phyloP scores from a whole-genome alignment of 176 grass and related monocot genomes.

The Oryza australiensis region DNA sequence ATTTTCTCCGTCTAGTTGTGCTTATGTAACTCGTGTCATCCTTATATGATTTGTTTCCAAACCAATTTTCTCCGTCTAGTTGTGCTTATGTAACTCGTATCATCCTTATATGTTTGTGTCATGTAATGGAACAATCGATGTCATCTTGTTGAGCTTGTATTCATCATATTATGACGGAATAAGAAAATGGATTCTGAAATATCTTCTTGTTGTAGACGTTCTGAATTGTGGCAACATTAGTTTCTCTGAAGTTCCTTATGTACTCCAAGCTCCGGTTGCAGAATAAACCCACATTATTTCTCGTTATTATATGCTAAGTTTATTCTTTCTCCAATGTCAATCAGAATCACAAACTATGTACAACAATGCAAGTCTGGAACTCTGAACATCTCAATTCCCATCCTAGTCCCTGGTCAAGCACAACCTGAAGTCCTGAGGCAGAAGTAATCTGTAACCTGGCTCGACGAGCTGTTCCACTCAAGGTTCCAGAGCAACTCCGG shows the following conservation, averaged over 20 bases:
- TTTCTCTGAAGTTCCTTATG: not conserved
- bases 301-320: conserved; percentile 10
- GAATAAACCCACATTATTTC: conserved; percentile 4
- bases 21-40: conserved; percentile 16
- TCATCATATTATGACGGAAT: conserved; percentile 34
- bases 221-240: not conserved
- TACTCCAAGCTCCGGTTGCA: not conserved
- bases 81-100: conserved; percentile 15
- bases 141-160: conserved; percentile 28
- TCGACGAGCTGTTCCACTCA: not conserved
- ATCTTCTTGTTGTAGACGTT: conserved; percentile 7
- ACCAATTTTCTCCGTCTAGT: conserved; percentile 26
- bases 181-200: conserved; percentile 19
- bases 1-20: conserved; percentile 19
- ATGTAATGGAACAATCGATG: conserved; percentile 22
- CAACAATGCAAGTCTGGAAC: conserved; percentile 16
- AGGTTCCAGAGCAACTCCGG: not conserved
- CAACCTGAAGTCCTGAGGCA: not conserved
- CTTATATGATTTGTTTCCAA: conserved; percentile 30
- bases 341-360: conserved; percentile 1
- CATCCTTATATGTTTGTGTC: conserved; percentile 24
- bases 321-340: not conserved
- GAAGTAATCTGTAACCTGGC: not conserved
- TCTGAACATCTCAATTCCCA: not conserved
- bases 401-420: not conserved